Percentiles rank a stretch among this genome's conserved stretches.
These are phyloP conservation scores for Fraxinus dipetala DNA, from an alignment of 305 asterid genomes.

Conservation along the genomic window DNA sequence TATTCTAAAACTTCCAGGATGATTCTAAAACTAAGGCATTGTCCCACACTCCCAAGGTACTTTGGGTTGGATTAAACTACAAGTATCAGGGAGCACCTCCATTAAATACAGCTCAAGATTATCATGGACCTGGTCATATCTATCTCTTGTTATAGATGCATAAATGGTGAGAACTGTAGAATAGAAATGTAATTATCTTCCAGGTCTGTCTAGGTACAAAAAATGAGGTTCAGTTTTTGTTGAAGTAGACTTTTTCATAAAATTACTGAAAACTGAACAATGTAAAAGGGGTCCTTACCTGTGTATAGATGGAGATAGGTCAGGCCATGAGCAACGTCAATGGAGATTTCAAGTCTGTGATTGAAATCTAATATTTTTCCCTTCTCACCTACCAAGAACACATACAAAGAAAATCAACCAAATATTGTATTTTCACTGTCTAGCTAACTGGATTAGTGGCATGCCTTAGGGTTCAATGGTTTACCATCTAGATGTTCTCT, in stretches of 20 bases:
- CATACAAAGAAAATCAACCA: slow-evolving; percentile 47
- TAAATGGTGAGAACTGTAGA: neutral
- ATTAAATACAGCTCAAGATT: neutral
- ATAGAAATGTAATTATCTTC: neutral
- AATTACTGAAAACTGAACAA: slow-evolving; percentile 18
- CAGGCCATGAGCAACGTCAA: slow-evolving; percentile 89
- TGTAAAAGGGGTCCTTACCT: slow-evolving; percentile 45
- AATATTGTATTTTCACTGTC: neutral
- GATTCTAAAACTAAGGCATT: neutral
- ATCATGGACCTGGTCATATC: neutral
- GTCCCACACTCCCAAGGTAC: neutral
- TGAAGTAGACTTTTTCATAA: neutral
- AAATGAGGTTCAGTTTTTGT: neutral
- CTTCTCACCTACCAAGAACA: slow-evolving; percentile 52
- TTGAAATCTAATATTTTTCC: slow-evolving; percentile 76
- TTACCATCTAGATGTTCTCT: slow-evolving; percentile 97
- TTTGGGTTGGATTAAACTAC: neutral
- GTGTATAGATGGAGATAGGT: slow-evolving; percentile 92
- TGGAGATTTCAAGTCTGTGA: slow-evolving; percentile 87
- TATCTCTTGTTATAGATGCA: neutral
- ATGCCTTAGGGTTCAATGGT: slow-evolving; percentile 20
- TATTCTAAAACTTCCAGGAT: neutral
- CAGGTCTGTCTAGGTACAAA: neutral
- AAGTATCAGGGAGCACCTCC: neutral
- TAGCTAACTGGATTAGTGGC: slow-evolving; percentile 3